Evolutionary conservation across 148 eudicot genomes (phyloP), one percentile per base, ranked within the genome.

Genomic region (Persicaria maculosa): DNA sequence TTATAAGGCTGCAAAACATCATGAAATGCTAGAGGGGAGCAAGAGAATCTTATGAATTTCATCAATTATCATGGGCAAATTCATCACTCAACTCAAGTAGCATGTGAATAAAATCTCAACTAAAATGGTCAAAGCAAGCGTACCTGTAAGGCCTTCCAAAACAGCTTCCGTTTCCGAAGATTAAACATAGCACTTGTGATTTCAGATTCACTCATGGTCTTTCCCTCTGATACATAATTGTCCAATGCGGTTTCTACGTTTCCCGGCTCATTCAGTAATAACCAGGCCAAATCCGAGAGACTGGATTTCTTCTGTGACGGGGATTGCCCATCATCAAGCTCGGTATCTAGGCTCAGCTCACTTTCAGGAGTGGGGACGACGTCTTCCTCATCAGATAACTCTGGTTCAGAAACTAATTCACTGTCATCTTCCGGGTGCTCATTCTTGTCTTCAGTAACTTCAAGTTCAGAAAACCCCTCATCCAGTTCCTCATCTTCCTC

Each of bases 391-490:
- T 79, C 89, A 54, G 91, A 84, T 20, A 82, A 61, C 43, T 84
- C 95, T 44, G 83, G 25, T 2, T 78, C 92, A 75, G 90, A 86
- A 69, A 73, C 77, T 9, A 81, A 69, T 9, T 77, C 82, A 57
- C 43, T 80, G 43, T 69, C 91, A 62, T 80, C 77, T 43, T 76
- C 78, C 11, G 44, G 55, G 58, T 36, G 40, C 44, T 71, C 71
- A 11, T 55, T 79, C 76, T 45, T 58, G 59, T 19, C 76, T 67
- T 83, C 81, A 50, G 86, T 72, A 74, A 77, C 44, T 78, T 85
- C 96, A 80, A 90, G 90, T 81, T 95, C 98, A 55, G 98, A 95
- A 83, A 95, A 90, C 10, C 91, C 97, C 72, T 90, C 97, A 74
- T 90, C 96, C 81, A 89, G 85, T 47, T 85, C 85, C 58, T 68